These are phyloP conservation scores for Hyphopichia pseudoburtonii DNA, from an alignment of 1,139 yeast species.

Conservation along the genomic window DNA sequence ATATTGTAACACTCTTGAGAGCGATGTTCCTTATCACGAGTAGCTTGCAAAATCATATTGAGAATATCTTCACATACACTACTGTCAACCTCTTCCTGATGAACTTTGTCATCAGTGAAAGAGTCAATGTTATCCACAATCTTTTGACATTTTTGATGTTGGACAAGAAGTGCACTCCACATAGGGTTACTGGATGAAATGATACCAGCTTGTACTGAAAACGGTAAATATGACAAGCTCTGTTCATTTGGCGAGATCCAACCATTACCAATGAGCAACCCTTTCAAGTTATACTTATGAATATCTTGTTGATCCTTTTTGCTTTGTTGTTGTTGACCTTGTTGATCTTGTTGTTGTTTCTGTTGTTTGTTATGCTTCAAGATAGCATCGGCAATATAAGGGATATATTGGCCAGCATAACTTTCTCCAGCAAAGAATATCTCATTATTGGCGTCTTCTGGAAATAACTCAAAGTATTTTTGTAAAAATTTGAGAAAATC, in stretches of 20 bases:
- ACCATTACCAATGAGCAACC: constrained; percentile 88
- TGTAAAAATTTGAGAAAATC: constrained; percentile 68
- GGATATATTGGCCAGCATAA: constrained; percentile 96
- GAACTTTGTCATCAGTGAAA: constrained; percentile 20
- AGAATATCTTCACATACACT: constrained; percentile 51
- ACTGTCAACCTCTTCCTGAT: constrained; percentile 32
- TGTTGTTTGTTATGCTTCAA: constrained; percentile 44
- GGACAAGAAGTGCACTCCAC: constrained; percentile 40
- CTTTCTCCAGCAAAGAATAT: constrained; percentile 90
- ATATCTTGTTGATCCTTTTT: constrained; percentile 15
- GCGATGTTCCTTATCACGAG: constrained; percentile 28
- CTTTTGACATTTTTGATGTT: constrained; percentile 66
- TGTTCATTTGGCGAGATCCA: constrained; percentile 94
- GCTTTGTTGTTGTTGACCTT: too few relatives aligned
- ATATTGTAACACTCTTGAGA: constrained; percentile 66
- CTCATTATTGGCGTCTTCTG: constrained; percentile 65
- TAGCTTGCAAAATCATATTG: constrained; percentile 36
- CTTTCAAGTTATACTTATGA: constrained; percentile 60
- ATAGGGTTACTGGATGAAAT: constrained; percentile 40
- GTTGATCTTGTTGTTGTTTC: constrained; percentile 5
- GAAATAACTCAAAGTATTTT: constrained; percentile 69
- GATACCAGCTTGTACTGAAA: constrained; percentile 58
- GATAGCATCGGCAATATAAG: constrained; percentile 74
- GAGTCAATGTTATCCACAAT: constrained; percentile 37
- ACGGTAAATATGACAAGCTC: constrained; percentile 79